phyloP scores from a whole-genome alignment of 2,329 filamentous ascomycete genomes.

The Colletotrichum shisoi region DNA sequence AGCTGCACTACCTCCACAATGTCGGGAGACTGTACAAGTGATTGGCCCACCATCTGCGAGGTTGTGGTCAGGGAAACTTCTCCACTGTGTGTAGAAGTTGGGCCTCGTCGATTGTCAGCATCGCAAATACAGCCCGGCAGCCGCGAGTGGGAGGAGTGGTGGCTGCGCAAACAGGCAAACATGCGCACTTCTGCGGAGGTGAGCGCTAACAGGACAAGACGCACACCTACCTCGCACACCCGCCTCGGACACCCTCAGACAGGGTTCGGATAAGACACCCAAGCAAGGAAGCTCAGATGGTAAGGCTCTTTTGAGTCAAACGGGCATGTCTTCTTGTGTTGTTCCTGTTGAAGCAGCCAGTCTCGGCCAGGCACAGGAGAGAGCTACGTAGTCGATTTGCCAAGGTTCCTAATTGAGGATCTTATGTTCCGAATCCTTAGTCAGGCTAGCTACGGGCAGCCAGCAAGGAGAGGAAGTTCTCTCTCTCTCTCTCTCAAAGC shows the following conservation, averaged over 20 bases:
- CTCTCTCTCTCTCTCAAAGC: neutral
- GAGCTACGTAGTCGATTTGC: neutral
- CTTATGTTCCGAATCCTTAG: constrained; percentile 12
- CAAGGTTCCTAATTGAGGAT: neutral
- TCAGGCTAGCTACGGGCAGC: neutral
- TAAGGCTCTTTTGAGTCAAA: neutral
- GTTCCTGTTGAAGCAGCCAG: neutral
- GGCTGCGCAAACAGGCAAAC: neutral
- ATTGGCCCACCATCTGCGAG: neutral
- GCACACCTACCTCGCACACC: neutral
- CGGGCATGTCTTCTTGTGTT: neutral
- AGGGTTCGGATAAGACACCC: neutral
- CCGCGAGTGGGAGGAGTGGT: neutral
- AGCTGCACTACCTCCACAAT: neutral
- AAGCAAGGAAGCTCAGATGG: neutral
- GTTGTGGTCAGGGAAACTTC: neutral
- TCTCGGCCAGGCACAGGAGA: neutral
- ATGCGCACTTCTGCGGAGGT: neutral
- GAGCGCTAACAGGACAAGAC: no score
- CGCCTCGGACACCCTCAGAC: neutral
- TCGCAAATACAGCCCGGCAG: neutral
- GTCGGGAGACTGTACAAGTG: neutral
- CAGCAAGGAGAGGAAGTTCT: neutral
- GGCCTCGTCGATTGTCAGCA: neutral
- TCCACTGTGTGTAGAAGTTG: neutral